Percentiles rank a stretch among this genome's conserved stretches.
Evolutionary conservation across 176 grass and related monocot species (phyloP).

Genomic region (Zizania latifolia): DNA sequence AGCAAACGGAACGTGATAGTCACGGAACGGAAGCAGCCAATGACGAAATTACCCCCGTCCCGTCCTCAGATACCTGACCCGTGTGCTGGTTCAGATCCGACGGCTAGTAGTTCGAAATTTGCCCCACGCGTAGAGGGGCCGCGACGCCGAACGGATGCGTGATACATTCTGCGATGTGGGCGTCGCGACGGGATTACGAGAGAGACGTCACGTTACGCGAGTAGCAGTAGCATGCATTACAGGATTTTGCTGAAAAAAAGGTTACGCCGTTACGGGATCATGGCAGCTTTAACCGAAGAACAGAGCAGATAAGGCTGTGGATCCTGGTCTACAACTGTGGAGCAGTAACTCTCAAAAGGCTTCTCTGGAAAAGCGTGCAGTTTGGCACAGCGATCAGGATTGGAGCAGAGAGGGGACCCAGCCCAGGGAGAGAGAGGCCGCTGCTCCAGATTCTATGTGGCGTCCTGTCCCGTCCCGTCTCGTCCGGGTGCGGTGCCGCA

Average conservation of each 20-base stretch:
- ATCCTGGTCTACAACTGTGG: no score
- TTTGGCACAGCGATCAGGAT: neutral
- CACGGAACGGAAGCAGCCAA: no score
- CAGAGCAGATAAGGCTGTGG: neutral
- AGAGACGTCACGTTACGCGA: no score
- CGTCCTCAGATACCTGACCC: neutral
- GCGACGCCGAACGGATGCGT: no score
- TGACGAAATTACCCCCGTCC: neutral
- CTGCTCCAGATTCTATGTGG: constrained; percentile 8
- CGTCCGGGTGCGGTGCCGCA: neutral
- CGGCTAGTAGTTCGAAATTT: no score
- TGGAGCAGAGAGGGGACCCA: no score
- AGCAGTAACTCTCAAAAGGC: constrained; percentile 28
- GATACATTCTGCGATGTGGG: neutral
- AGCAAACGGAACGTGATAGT: constrained; percentile 13
- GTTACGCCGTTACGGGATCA: neutral
- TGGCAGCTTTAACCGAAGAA: constrained; percentile 23
- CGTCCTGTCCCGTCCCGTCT: neutral
- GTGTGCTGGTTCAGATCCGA: neutral
- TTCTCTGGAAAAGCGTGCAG: constrained; percentile 11
- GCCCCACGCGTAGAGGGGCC: no score
- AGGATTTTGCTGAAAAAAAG: no score
- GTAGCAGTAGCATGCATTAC: neutral
- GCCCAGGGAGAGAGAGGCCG: no score
- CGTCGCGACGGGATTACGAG: no score